These are phyloP conservation scores for Quercus glauca DNA, from an alignment of 306 rosid genomes.

Conservation along the genomic window DNA sequence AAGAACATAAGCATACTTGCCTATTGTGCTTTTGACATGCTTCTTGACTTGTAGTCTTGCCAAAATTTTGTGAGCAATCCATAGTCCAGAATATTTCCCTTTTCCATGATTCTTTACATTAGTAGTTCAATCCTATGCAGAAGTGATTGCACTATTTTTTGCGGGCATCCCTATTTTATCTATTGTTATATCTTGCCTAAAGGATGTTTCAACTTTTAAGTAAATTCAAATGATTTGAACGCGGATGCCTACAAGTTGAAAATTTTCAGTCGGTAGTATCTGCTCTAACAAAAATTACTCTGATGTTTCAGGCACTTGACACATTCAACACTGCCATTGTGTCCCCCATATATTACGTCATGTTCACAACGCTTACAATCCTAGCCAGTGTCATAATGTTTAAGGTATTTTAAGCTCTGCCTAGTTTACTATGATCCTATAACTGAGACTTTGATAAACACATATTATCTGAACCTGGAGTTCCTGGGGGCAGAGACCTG, in stretches of 20 bases:
- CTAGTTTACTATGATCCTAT: not conserved
- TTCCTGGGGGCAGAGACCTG: not conserved
- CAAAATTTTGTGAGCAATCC: not conserved
- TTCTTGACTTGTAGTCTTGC: not conserved
- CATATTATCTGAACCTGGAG: not conserved
- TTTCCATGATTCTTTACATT: not conserved
- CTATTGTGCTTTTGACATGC: not conserved
- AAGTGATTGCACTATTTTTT: not conserved
- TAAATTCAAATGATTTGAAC: not conserved
- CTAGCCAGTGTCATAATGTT: conserved; percentile 87
- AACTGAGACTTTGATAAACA: not conserved
- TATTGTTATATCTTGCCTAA: conserved; percentile 1
- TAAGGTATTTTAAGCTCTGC: conserved; percentile 46
- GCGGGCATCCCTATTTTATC: not conserved
- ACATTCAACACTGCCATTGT: conserved; percentile 87
- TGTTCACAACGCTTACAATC: conserved; percentile 82
- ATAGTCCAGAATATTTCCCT: not conserved
- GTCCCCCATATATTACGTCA: conserved; percentile 84
- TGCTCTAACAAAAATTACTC: conserved; percentile 17
- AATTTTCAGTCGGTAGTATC: not conserved
- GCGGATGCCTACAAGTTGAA: not conserved
- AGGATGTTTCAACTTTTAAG: conserved; percentile 2
- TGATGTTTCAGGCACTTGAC: conserved; percentile 78
- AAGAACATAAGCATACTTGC: not conserved
- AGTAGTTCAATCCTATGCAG: too few species aligned